These are phyloP conservation scores for Xylaria sp. DNA, from an alignment of 2,329 filamentous ascomycete genomes.

Conservation along the genomic window DNA sequence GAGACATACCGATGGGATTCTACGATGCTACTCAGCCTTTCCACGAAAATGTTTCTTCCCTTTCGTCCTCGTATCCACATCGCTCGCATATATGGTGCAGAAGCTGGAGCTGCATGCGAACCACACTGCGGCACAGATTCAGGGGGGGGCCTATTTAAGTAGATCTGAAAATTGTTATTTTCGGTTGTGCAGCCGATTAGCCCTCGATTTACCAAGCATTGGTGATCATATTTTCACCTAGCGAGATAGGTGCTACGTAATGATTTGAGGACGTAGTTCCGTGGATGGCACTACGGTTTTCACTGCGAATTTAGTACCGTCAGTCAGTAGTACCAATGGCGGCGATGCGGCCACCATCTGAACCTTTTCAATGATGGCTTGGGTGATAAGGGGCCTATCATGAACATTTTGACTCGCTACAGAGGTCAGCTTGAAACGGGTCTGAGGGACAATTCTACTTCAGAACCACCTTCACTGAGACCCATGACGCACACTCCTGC, in stretches of 20 bases:
- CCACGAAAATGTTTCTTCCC: conserved; percentile 1
- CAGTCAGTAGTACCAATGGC: conserved; percentile 7
- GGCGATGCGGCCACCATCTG: conserved; percentile 14
- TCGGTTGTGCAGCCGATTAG: conserved; percentile 19
- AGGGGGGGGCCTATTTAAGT: conserved; percentile 14
- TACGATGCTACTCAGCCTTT: conserved; percentile 27
- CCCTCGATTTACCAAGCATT: conserved; percentile 7
- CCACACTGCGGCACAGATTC: conserved; percentile 1
- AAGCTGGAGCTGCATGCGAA: conserved; percentile 5
- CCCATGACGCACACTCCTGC: conserved; percentile 18
- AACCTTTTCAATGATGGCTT: conserved; percentile 8
- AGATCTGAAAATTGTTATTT: conserved; percentile 23
- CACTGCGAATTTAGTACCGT: conserved; percentile 21
- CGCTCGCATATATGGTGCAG: conserved; percentile 21
- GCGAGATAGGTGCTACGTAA: background rate
- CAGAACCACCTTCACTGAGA: conserved; percentile 5
- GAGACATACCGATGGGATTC: conserved; percentile 25
- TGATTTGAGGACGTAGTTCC: background rate
- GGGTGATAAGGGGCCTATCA: conserved; percentile 12
- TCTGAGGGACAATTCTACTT: conserved; percentile 18
- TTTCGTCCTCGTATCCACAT: conserved; percentile 20
- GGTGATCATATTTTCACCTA: conserved; percentile 1
- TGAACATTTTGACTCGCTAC: conserved; percentile 3
- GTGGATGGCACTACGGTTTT: background rate
- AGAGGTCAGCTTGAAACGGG: conserved; percentile 32